Evolutionary conservation across 441 rosid species (phyloP).

Genomic region (Pelargonium fulgidum): DNA sequence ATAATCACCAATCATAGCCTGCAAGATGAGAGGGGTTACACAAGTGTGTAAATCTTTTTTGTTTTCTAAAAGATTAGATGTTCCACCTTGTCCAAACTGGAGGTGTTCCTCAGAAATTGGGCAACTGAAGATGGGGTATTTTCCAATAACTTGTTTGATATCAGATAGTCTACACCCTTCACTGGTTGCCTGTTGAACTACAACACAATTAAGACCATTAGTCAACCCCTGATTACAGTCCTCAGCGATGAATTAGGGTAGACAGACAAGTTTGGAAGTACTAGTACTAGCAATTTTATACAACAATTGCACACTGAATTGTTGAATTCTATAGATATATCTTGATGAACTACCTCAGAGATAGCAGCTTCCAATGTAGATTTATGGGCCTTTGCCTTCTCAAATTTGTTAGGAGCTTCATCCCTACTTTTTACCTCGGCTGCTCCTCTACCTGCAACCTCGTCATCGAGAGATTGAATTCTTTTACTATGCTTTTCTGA

Average conservation of each 20-base stretch:
- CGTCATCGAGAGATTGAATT: conserved; percentile 41
- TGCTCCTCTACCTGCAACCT: conserved; percentile 44
- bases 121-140: conserved; percentile 77
- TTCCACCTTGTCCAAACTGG: conserved; percentile 78
- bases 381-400: conserved; percentile 98
- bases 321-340: conserved; percentile 4
- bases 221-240: conserved; percentile 17
- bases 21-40: conserved; percentile 42
- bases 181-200: conserved; percentile 92
- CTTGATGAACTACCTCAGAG: conserved; percentile 56
- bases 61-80: conserved; percentile 15
- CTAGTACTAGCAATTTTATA: not conserved
- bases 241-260: not conserved
- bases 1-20: conserved; percentile 97
- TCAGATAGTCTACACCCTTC: conserved; percentile 72
- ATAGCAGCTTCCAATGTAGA: conserved; percentile 92
- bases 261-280: not conserved
- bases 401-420: conserved; percentile 77
- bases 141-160: conserved; percentile 82
- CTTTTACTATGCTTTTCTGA: conserved; percentile 37
- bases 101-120: conserved; percentile 70
- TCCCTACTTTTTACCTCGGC: conserved; percentile 50
- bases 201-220: conserved; percentile 28
- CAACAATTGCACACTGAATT: not conserved
- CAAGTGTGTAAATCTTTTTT: conserved; percentile 17